phyloP scores from a whole-genome alignment of 2,329 filamentous ascomycete genomes.

The Clonostachys solani region DNA sequence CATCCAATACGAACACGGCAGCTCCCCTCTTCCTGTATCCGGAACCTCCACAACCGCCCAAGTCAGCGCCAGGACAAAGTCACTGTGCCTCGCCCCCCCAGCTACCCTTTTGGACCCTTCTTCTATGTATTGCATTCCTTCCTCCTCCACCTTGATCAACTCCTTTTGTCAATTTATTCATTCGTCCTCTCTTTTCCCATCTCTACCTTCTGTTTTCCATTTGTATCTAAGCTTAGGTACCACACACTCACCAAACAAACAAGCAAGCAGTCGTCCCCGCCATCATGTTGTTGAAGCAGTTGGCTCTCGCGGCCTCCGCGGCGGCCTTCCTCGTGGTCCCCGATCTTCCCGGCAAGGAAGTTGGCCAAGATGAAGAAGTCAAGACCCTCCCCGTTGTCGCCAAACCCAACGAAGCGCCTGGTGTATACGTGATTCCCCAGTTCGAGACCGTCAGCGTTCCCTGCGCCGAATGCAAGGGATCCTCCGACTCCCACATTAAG shows the following conservation, averaged over 20 bases:
- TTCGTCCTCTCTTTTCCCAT: neutral
- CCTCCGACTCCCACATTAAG: conserved; percentile 35
- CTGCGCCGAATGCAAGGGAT: conserved; percentile 49
- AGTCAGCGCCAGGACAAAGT: neutral
- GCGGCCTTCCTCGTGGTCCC: conserved; percentile 52
- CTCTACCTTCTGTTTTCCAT: neutral
- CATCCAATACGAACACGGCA: neutral
- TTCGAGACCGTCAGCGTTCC: conserved; percentile 39
- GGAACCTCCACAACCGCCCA: too few species aligned
- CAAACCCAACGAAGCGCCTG: conserved; percentile 29
- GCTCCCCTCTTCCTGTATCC: neutral
- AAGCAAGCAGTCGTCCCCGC: neutral
- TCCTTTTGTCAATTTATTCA: neutral
- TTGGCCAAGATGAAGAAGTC: conserved; percentile 17
- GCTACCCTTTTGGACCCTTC: too few species aligned
- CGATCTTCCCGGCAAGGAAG: conserved; percentile 34
- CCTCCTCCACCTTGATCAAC: neutral
- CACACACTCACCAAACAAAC: neutral
- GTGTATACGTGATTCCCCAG: conserved; percentile 14
- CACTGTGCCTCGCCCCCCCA: neutral
- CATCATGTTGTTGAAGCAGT: conserved; percentile 24
- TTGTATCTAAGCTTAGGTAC: neutral
- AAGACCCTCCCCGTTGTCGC: conserved; percentile 28
- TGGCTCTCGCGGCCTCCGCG: conserved; percentile 24
- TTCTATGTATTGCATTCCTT: neutral